Conservation (phyloP, 2,329 filamentous ascomycete species). For the Pezicula carpinea region DNA sequence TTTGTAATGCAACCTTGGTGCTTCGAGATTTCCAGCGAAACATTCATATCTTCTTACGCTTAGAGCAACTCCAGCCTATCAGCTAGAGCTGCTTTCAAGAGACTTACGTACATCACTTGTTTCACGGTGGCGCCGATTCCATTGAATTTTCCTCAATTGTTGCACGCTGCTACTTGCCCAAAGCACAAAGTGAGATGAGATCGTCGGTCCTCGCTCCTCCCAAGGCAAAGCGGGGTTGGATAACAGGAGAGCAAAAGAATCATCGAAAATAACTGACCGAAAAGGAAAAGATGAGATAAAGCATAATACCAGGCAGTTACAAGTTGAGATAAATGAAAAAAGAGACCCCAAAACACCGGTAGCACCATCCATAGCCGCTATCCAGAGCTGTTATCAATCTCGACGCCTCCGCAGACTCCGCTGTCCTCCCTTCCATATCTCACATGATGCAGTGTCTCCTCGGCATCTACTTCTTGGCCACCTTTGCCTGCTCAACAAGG, state of each 20-base stretch:
- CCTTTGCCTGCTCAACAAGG: slow-evolving; percentile 44
- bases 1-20: too few relatives aligned
- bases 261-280: not conserved
- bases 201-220: not conserved
- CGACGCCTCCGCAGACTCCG: not conserved
- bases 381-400: not conserved
- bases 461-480: slow-evolving; percentile 21
- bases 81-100: too few relatives aligned
- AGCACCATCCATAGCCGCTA: not conserved
- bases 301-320: not conserved
- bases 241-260: not conserved
- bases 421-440: too few relatives aligned
- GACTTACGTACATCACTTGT: too few relatives aligned
- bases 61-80: too few relatives aligned
- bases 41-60: too few relatives aligned
- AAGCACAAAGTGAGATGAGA: not conserved
- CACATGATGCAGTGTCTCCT: not conserved
- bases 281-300: not conserved
- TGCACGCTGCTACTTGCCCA: not conserved
- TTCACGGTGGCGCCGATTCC: too few relatives aligned
- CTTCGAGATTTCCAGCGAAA: too few relatives aligned
- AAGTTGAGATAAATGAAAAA: not conserved
- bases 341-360: not conserved
- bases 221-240: not conserved
- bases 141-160: not conserved